phyloP scores from a whole-genome alignment of 768 basidiomycete genomes.

The Collybiopsis confluens region DNA sequence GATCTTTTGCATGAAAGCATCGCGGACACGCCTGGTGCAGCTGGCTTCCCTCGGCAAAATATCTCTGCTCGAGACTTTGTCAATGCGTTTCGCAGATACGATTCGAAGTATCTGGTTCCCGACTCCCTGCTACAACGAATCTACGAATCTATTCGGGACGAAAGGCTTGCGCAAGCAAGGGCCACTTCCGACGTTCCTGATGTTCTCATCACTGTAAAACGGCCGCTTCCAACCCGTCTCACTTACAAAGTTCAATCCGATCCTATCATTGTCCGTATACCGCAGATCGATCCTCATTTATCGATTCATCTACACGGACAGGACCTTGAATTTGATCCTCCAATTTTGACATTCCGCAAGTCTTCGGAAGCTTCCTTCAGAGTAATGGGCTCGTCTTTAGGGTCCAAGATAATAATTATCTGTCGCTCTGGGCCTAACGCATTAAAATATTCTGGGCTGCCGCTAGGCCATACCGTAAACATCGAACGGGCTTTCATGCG shows the following conservation, averaged over 20 bases:
- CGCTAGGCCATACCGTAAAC: constrained; percentile 69
- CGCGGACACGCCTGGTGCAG: constrained; percentile 53
- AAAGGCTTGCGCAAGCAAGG: constrained; percentile 70
- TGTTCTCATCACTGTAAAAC: constrained; percentile 64
- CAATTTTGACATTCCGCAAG: constrained; percentile 72
- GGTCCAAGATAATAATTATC: constrained; percentile 79
- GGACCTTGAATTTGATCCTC: constrained; percentile 85
- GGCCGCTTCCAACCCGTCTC: constrained; percentile 68
- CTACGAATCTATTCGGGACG: constrained; percentile 71
- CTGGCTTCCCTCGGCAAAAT: constrained; percentile 49
- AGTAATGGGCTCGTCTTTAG: constrained; percentile 81
- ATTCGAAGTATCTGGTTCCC: constrained; percentile 63
- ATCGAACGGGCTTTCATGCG: constrained; percentile 95
- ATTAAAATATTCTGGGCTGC: constrained; percentile 74
- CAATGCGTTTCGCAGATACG: constrained; percentile 76
- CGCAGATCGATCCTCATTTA: constrained; percentile 79
- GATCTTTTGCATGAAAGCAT: constrained; percentile 80
- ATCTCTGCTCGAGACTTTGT: constrained; percentile 78
- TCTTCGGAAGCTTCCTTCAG: constrained; percentile 85
- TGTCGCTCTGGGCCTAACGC: constrained; percentile 82
- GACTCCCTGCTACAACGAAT: constrained; percentile 76
- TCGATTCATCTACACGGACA: constrained; percentile 83
- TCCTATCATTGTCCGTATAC: constrained; percentile 80
- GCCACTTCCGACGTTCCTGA: constrained; percentile 40
- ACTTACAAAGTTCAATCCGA: constrained; percentile 90